These are phyloP conservation scores for Fusarium luffae DNA, from an alignment of 2,329 filamentous ascomycete genomes.

Conservation along the genomic window DNA sequence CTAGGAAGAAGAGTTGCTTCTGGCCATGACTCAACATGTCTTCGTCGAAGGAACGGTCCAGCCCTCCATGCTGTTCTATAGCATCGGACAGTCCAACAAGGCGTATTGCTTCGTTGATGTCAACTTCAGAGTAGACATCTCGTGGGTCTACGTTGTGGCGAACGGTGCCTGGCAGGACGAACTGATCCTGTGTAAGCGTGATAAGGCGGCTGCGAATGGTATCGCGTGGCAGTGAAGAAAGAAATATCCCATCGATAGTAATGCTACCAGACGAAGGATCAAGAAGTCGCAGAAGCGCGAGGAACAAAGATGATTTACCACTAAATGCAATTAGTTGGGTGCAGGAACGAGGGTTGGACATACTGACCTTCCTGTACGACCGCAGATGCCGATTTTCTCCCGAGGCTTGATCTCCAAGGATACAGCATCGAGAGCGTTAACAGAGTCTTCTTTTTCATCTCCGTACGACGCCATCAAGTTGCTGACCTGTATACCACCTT, in stretches of 20 bases:
- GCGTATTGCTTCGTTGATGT: constrained; percentile 54
- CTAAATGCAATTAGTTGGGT: constrained; percentile 44
- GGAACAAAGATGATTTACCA: constrained; percentile 63
- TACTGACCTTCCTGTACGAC: constrained; percentile 57
- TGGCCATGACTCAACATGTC: constrained; percentile 58
- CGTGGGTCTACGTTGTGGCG: constrained; percentile 61
- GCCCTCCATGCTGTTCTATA: constrained; percentile 53
- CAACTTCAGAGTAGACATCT: constrained; percentile 46
- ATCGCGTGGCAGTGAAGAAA: constrained; percentile 55
- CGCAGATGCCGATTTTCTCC: constrained; percentile 63
- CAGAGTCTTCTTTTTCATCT: not conserved
- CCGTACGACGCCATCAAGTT: constrained; percentile 47
- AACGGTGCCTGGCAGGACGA: constrained; percentile 59
- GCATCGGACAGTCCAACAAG: constrained; percentile 57
- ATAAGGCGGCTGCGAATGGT: constrained; percentile 57
- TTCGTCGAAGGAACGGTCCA: constrained; percentile 51
- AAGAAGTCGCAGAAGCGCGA: constrained; percentile 61
- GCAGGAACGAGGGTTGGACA: not conserved
- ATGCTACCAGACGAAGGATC: constrained; percentile 54
- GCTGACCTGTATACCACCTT: constrained; percentile 45
- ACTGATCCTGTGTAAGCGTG: constrained; percentile 62
- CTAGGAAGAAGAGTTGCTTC: constrained; percentile 62
- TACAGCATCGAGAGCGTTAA: constrained; percentile 41
- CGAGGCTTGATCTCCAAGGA: constrained; percentile 49
- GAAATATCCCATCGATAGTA: constrained; percentile 56